Percentiles rank a stretch among this genome's conserved stretches.
Evolutionary conservation across 2,329 filamentous ascomycete genomes (phyloP).

Genomic region (Beauveria brongniartii): DNA sequence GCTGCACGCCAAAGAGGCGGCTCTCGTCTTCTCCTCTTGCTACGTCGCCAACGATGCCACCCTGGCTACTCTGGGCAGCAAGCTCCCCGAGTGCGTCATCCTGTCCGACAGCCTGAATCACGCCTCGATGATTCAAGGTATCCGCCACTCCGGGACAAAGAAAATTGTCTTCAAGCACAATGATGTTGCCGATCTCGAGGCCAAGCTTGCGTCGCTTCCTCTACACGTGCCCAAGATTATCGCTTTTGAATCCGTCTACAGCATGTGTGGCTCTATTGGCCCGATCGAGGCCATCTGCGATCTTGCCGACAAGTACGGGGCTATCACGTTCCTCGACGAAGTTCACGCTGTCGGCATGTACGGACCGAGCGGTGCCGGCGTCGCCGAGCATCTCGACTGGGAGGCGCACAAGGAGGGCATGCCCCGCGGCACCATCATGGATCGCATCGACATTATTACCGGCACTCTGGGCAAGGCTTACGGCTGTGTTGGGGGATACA

Average conservation of each 20-base stretch:
- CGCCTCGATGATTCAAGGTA: slow-evolving; percentile 98
- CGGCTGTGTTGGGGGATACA: slow-evolving; percentile 95
- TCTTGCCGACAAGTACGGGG: slow-evolving; percentile 93
- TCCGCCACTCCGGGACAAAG: slow-evolving; percentile 91
- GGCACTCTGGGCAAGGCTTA: slow-evolving; percentile 97
- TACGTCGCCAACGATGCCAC: slow-evolving; percentile 98
- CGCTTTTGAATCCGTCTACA: slow-evolving; percentile 97
- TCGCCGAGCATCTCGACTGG: slow-evolving; percentile 94
- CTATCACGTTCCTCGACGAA: slow-evolving; percentile 95
- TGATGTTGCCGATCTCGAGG: slow-evolving; percentile 84
- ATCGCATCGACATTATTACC: slow-evolving; percentile 95
- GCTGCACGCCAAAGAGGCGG: slow-evolving; percentile 84
- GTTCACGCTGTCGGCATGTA: slow-evolving; percentile 99
- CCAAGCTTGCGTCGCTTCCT: slow-evolving; percentile 82
- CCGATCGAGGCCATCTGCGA: slow-evolving; percentile 96
- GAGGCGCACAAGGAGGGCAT: slow-evolving; percentile 71
- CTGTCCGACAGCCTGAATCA: slow-evolving; percentile 97
- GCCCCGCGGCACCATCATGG: slow-evolving; percentile 79
- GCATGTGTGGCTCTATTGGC: slow-evolving; percentile 96
- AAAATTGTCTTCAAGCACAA: slow-evolving; percentile 99
- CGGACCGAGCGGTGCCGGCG: slow-evolving; percentile 87
- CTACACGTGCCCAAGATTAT: slow-evolving; percentile 90
- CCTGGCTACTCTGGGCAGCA: slow-evolving; percentile 91
- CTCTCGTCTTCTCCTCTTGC: slow-evolving; percentile 93
- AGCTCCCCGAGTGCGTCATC: slow-evolving; percentile 92